Conservation (phyloP, 2,329 filamentous ascomycete genomes). For the Chaetomium sp. region DNA sequence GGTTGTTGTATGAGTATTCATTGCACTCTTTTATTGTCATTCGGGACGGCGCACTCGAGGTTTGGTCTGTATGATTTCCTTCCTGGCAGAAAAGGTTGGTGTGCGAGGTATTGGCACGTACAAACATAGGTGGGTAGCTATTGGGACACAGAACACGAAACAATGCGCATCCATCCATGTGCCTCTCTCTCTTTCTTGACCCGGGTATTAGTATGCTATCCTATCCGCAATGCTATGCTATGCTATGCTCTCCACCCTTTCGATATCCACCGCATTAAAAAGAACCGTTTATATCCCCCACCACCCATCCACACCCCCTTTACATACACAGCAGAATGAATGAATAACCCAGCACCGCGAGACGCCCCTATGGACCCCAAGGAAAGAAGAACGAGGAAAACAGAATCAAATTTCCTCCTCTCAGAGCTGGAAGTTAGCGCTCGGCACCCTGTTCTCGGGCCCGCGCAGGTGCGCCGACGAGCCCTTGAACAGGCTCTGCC, state of each 20-base stretch:
- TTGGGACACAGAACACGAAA: background rate
- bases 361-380: too few relatives aligned
- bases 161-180: background rate
- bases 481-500: conserved; percentile 96
- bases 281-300: background rate
- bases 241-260: conserved; percentile 7
- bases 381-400: background rate
- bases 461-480: conserved; percentile 84
- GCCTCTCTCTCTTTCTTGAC: background rate
- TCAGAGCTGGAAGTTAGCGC: conserved; percentile 46
- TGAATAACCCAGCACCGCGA: background rate
- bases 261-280: background rate
- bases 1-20: conserved; percentile 14
- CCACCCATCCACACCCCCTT: background rate
- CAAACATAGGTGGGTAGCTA: background rate
- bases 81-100: background rate
- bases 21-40: background rate
- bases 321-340: background rate
- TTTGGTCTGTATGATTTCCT: conserved; percentile 1
- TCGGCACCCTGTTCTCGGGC: conserved; percentile 44
- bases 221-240: conserved; percentile 2
- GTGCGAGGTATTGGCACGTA: background rate
- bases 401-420: too few relatives aligned
- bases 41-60: conserved; percentile 3
- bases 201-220: conserved; percentile 19